Base-by-base conservation (phyloP, 176 grass and related monocot genomes). In the Phyllostachys edulis region DNA sequence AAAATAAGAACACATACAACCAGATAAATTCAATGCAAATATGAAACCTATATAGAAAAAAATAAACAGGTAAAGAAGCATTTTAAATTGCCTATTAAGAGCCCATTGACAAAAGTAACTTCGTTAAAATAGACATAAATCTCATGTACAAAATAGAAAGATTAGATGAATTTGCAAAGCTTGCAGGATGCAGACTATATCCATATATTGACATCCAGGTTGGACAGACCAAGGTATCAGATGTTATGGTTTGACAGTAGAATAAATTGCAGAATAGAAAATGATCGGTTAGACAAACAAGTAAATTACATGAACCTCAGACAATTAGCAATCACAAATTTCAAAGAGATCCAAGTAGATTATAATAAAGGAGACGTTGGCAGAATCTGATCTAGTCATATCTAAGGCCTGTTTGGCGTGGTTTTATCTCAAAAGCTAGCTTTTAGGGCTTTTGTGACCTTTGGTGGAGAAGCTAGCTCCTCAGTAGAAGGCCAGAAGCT, bases 1-100 rank as follows among this genome's bases (percentile, higher is more conserved):
- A 42, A 71, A 55, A 70, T 75, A 69, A 77, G 24, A 45, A 73
- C 70, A 68, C 47, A 59, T 13, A 13, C 16, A 63, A 29, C 29
- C 29, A 86, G 21, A 64, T 34, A 78, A 63, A 83, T 44, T n/a
- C 5, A 20, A 14, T 16, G 29, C 26, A 66, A 84, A 78, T 52
- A 88, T 73, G 66, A 47, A 32, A 8, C 37, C 46, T 63, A 62
- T 78, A 50, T 12, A 78, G 18, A 36, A 52, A 85, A 85, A 27
- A 41, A 38, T 29, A 29, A 29, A 29, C 29, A 79, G 4, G 29
- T 71, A 52, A 86, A 71, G 7, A 50, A 46, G 3, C 41, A 14
- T 39, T 57, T 13, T 4, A 24, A 34, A 7, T 72, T 16, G 10
- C 27, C 60, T 66, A 66, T 39, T 55, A 55, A 67, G 24, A 12